phyloP scores from a whole-genome alignment of 169 alveolate genomes.

The Fabrea salina region DNA sequence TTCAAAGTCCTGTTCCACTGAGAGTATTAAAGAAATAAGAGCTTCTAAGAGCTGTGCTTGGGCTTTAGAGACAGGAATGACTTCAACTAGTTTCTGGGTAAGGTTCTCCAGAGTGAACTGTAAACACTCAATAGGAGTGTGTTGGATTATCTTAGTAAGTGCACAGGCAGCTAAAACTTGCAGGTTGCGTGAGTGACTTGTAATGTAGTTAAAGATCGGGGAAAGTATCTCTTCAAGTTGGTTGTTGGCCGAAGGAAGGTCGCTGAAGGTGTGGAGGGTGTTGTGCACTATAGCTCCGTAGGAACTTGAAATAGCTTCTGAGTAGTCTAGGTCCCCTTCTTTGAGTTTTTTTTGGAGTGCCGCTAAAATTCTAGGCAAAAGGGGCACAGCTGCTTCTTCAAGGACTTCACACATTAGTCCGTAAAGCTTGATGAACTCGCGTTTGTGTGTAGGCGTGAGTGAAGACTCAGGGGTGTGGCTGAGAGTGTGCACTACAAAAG shows the following conservation, averaged over 20 bases:
- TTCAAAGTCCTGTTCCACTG: constrained; percentile 37
- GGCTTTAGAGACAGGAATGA: constrained; percentile 30
- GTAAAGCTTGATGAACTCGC: constrained; percentile 53
- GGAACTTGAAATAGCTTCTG: constrained; percentile 40
- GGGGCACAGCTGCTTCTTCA: constrained; percentile 54
- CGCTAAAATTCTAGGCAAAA: constrained; percentile 37
- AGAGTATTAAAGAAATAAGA: constrained; percentile 36
- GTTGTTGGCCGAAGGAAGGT: background rate
- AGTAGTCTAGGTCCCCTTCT: constrained; percentile 41
- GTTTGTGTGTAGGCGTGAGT: constrained; percentile 45
- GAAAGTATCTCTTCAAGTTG: constrained; percentile 22
- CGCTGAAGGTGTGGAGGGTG: constrained; percentile 48
- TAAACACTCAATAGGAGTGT: constrained; percentile 44
- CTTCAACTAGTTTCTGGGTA: constrained; percentile 23
- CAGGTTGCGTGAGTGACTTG: constrained; percentile 17
- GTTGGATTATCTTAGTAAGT: constrained; percentile 45
- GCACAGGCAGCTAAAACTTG: constrained; percentile 39
- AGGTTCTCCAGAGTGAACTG: constrained; percentile 22
- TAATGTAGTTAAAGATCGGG: constrained; percentile 28
- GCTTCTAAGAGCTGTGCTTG: constrained; percentile 38
- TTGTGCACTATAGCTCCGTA: constrained; percentile 43
- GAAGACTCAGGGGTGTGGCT: constrained; percentile 37
- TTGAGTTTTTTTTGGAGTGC: constrained; percentile 42
- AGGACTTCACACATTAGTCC: constrained; percentile 55
- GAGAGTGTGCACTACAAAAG: background rate